Base-by-base conservation (phyloP, 306 rosid species). In the Castanospermum australe region DNA sequence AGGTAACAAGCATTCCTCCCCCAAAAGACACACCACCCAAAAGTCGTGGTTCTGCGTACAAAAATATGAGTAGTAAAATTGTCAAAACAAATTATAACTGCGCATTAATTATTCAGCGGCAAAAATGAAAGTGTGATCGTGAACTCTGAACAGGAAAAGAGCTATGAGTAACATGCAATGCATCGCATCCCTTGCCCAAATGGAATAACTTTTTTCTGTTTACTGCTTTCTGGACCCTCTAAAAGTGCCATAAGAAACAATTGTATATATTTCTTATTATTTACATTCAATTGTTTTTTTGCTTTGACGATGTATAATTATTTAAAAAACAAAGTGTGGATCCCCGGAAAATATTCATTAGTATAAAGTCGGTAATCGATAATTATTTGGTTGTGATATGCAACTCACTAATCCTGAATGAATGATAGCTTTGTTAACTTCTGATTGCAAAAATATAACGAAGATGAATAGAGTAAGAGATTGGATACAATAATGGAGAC, bases 1-100 rank as follows among this genome's bases (percentile, higher is more conserved):
- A 89, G 94, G 92, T 91, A 90, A 82, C 97, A 88, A 93, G 93
- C 92, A 90, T 90, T 86, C 87, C 85, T 84, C 85, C 86, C 79
- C 89, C 89, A 76, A 87, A 85, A 67, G 86, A 88, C 90, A 81
- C 85, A 80, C 85, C 68, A 54, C 88, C 89, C 84, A 77, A 87
- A 87, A 86, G 28, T 76, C 76, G 68, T 64, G 68, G n/a, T 47
- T 71, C 66, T 47, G 4, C 14, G 42, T 38, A 67, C 62, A 18
- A 41, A 10, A 8, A 33, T n/a, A 76, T 68, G 71, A 77, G 61
- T 77, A 79, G 83, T 75, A 25, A 57, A 77, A 64, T 63, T 63
- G 74, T 54, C 44, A 62, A 66, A 54, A 35, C 33, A 12, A 5
- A 52, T 61, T 18, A 48, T 21, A 47, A 55, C 79, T 44, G 52